Base-by-base conservation (phyloP, 2,329 filamentous ascomycete species). In the Sporothrix protearum region DNA sequence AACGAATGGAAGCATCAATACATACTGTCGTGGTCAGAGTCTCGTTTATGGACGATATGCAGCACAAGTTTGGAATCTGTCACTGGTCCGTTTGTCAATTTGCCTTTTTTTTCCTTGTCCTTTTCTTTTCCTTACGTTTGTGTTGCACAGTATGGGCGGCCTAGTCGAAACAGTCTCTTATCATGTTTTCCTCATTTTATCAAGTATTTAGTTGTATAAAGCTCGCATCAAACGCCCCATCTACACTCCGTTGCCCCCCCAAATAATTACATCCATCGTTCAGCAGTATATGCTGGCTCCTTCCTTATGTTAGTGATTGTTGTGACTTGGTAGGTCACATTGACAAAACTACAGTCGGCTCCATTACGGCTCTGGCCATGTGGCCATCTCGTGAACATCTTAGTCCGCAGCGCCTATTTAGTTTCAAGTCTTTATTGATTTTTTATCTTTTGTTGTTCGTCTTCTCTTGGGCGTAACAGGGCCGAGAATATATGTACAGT, bases 401-500 rank as follows among this genome's bases (percentile, higher is more conserved):
- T 36, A 36, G 33, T 36, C 33, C 8, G 33, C 33, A 36, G 33
- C 3, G 33, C 8, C 33, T 36, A 51, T 51, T 22, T 53, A 53
- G 49, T 22, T 53, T 53, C 49, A 22, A 28, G 14, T 68, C 9
- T 36, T 47, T 51, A 36, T 36, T 30, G n/a, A 16, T 67, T 47
- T 71, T 61, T 57, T 10, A 57, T 64, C 16, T 51, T 59, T 72
- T 30, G 22, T 28, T 55, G 16, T 68, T 69, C 42, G 45, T 57
- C 19, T 64, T 53, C 45, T 64, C 33, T 55, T 12, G 28, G 42
- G 66, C 33, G 33, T 28, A 36, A 28, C n/a, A 25, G n/a, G 66
- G 49, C 66, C 66, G 66, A 71, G 57, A 55, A 71, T 71, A 71
- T 64, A 64, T 71, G 59, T 71, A 71, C 66, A 68, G 42, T 9